Conservation (phyloP, 208 protist species). For the Polymyxa betae region DNA sequence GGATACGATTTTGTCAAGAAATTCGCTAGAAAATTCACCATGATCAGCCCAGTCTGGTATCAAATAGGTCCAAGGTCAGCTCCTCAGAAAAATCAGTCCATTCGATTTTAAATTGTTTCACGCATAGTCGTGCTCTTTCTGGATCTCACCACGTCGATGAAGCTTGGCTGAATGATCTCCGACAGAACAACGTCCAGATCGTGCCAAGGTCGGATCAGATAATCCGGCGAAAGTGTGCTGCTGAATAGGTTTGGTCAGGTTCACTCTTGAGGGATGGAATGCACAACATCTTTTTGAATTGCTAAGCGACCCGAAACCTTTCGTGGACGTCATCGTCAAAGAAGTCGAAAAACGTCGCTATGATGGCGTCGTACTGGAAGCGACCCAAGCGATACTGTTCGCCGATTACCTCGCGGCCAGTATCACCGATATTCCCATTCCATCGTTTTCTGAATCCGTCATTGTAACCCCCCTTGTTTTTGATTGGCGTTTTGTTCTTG, state of each 20-base stretch:
- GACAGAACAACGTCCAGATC: not conserved
- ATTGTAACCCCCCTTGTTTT: too few relatives aligned
- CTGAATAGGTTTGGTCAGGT: too few relatives aligned
- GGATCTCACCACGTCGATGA: not conserved
- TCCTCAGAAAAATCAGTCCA: too few relatives aligned
- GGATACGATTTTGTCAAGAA: not conserved
- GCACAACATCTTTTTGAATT: not conserved
- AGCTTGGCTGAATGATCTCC: not conserved
- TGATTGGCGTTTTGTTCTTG: too few relatives aligned
- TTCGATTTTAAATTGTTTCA: too few relatives aligned
- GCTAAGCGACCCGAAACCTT: not conserved
- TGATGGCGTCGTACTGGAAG: not conserved
- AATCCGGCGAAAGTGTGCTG: too few relatives aligned
- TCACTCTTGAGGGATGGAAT: not conserved
- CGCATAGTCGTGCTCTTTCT: too few relatives aligned
- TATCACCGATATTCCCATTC: too few relatives aligned
- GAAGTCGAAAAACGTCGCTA: not conserved
- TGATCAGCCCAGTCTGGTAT: slow-evolving; percentile 8
- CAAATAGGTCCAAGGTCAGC: not conserved
- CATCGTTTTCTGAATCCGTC: too few relatives aligned
- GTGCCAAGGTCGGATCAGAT: not conserved
- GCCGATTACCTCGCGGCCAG: too few relatives aligned
- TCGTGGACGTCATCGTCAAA: not conserved
- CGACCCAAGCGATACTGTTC: not conserved
- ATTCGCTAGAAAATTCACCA: not conserved